Percentiles rank a stretch among this genome's conserved stretches.
phyloP scores from a whole-genome alignment of 2,329 filamentous ascomycete species.

The Cadophora luteo-olivacea region DNA sequence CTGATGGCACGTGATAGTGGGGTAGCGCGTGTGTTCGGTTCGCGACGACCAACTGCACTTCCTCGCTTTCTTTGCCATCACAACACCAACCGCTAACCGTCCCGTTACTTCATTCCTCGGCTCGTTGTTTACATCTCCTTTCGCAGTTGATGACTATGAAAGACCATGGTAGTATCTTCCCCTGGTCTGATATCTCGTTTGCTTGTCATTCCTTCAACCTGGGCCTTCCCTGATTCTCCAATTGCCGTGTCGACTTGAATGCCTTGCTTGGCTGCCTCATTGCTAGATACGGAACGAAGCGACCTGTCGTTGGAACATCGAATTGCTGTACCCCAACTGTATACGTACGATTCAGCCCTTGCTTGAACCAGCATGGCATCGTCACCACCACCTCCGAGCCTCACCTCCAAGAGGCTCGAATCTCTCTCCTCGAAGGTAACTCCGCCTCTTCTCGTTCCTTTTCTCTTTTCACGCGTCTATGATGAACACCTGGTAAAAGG shows the following conservation, averaged over 20 bases:
- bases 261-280: background rate
- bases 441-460: background rate
- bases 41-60: background rate
- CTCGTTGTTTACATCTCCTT: background rate
- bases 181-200: background rate
- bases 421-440: conserved; percentile 26
- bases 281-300: background rate
- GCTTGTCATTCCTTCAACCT: background rate
- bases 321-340: background rate
- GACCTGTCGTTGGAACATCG: background rate
- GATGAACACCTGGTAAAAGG: conserved; percentile 71
- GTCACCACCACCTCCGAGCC: conserved; percentile 14
- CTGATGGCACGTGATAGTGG: conserved; percentile 7
- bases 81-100: background rate
- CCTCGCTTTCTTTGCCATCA: background rate
- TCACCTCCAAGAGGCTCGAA: conserved; percentile 7
- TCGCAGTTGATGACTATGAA: background rate
- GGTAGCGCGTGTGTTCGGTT: background rate
- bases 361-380: background rate
- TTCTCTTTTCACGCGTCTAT: conserved; percentile 45
- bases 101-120: background rate
- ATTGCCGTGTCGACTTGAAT: background rate
- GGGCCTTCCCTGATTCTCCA: background rate
- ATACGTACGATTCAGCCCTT: background rate
- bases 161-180: no score